These are phyloP conservation scores for Eucalyptus victrix DNA, from an alignment of 345 rosid species.

Conservation along the genomic window DNA sequence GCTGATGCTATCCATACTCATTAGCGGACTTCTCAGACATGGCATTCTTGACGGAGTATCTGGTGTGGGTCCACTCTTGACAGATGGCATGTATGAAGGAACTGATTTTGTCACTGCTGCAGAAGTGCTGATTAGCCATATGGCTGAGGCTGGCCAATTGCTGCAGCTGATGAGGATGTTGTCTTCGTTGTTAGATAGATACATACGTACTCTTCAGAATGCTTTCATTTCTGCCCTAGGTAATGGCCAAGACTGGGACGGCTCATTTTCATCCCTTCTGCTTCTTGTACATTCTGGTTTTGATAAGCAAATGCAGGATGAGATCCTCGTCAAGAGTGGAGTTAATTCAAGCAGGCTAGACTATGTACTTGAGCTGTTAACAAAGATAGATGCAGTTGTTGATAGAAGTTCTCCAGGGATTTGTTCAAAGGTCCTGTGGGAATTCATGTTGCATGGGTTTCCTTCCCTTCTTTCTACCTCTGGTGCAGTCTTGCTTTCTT, in stretches of 20 bases:
- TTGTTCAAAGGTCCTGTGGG: conserved; percentile 59
- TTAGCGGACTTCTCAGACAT: conserved; percentile 44
- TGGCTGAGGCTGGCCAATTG: conserved; percentile 40
- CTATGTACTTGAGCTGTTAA: conserved; percentile 35
- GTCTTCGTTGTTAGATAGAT: conserved; percentile 49
- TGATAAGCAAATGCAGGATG: conserved; percentile 56
- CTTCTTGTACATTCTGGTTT: conserved; percentile 70
- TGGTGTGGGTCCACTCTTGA: conserved; percentile 31
- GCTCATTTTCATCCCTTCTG: conserved; percentile 39
- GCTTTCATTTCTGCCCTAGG: conserved; percentile 61
- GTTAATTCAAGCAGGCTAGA: conserved; percentile 35
- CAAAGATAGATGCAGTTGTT: conserved; percentile 39
- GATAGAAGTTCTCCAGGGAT: conserved; percentile 54
- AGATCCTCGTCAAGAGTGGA: conserved; percentile 51
- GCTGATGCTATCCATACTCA: conserved; percentile 49
- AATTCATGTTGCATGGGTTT: conserved; percentile 79
- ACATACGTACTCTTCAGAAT: conserved; percentile 44
- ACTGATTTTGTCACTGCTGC: conserved; percentile 33
- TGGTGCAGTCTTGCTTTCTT: conserved; percentile 67
- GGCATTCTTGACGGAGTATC: conserved; percentile 31
- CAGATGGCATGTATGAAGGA: conserved; percentile 35
- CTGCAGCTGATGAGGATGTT: conserved; percentile 37
- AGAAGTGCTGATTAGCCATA: conserved; percentile 36
- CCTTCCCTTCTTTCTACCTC: conserved; percentile 50
- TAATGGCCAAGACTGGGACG: conserved; percentile 21